Conservation (phyloP, 257 asterid species). For the Scutellaria barbata region DNA sequence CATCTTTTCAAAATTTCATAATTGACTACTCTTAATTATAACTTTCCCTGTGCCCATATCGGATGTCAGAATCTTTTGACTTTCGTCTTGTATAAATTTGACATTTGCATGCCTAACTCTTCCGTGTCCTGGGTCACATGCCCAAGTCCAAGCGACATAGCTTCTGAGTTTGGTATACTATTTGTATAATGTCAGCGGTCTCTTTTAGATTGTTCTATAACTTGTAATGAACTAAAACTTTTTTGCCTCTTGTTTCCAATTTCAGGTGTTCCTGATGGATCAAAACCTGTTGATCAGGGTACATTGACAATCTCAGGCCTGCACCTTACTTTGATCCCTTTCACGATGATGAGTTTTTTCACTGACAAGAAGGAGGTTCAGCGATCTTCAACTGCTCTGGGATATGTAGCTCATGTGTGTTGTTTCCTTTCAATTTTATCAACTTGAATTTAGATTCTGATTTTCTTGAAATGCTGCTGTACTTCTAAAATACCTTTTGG, state of each 20-base stretch:
- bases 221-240: slow-evolving; percentile 1
- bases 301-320: slow-evolving; percentile 88
- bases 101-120: background rate
- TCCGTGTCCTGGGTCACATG: slow-evolving; percentile 11
- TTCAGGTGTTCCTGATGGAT: slow-evolving; percentile 70
- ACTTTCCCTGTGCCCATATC: background rate
- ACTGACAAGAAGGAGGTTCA: slow-evolving; percentile 97
- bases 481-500: slow-evolving; percentile 8
- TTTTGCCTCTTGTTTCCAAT: slow-evolving; percentile 29
- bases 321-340: slow-evolving; percentile 81
- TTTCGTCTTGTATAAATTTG: background rate
- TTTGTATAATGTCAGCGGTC: slow-evolving; percentile 16
- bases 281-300: slow-evolving; percentile 72
- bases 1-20: background rate
- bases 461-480: slow-evolving; percentile 24
- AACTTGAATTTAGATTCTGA: slow-evolving; percentile 18
- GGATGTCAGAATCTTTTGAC: background rate
- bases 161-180: slow-evolving; percentile 10
- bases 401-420: slow-evolving; percentile 93
- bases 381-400: slow-evolving; percentile 95
- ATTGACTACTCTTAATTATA: slow-evolving; percentile 6
- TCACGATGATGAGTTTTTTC: slow-evolving; percentile 93
- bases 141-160: slow-evolving; percentile 28
- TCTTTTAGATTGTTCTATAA: background rate
- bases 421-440: slow-evolving; percentile 40